Conservation (phyloP, 2,329 filamentous ascomycete species). For the Sporothrix variecibatus region DNA sequence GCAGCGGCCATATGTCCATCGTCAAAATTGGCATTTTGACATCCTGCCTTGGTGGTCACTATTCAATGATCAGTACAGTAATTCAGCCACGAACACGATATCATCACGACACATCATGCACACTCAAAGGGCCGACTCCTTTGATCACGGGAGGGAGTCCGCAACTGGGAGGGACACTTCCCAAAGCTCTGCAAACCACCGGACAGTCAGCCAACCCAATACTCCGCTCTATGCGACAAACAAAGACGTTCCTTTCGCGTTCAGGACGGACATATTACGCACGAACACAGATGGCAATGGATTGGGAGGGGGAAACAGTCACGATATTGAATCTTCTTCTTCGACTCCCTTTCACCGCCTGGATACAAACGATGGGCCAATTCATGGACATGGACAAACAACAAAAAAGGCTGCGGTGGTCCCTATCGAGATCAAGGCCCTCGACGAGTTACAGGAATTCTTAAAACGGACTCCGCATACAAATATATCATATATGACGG, state of each 20-base stretch:
- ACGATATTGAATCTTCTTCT: too few species aligned
- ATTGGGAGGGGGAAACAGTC: too few species aligned
- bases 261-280: neutral
- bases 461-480: too few species aligned
- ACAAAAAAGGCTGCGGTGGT: neutral
- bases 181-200: too few species aligned
- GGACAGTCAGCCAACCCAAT: neutral
- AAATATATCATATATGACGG: too few species aligned
- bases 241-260: neutral
- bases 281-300: neutral
- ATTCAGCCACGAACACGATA: neutral
- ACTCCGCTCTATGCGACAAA: neutral
- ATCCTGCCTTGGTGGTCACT: neutral
- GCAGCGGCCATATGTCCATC: neutral
- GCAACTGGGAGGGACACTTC: neutral
- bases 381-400: neutral
- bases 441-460: too few species aligned
- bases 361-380: neutral
- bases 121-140: neutral
- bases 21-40: neutral
- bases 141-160: neutral
- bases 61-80: neutral
- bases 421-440: too few species aligned
- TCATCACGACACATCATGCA: neutral
- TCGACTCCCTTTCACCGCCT: too few species aligned